Evolutionary conservation across 352 stramenopile genomes (phyloP).

Genomic region (Phytopythium chamaehyphon): DNA sequence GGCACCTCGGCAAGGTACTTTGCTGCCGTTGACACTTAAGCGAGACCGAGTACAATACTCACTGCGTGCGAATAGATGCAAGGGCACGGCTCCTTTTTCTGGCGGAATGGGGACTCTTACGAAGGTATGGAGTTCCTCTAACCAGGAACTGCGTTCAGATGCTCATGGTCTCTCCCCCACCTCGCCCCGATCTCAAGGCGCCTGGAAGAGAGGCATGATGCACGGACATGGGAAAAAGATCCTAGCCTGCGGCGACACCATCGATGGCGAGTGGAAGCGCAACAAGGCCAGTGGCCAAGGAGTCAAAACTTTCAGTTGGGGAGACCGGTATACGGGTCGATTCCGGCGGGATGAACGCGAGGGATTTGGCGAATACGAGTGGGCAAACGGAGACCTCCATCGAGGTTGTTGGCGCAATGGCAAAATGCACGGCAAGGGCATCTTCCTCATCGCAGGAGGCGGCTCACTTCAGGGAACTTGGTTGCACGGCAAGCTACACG

Average conservation of each 20-base stretch:
- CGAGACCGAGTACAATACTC: too few relatives aligned
- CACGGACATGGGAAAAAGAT: conserved; percentile 71
- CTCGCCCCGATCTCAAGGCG: conserved; percentile 22
- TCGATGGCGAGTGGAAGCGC: conserved; percentile 59
- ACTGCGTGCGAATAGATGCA: conserved; percentile 54
- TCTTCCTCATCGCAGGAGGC: conserved; percentile 33
- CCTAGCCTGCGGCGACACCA: conserved; percentile 50
- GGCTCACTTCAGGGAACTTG: conserved; percentile 46
- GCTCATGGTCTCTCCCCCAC: background rate
- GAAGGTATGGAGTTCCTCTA: conserved; percentile 35
- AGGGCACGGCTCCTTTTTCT: conserved; percentile 63
- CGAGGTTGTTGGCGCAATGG: conserved; percentile 54
- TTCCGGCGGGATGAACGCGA: conserved; percentile 58
- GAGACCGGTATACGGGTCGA: conserved; percentile 65
- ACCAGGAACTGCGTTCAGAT: too few relatives aligned
- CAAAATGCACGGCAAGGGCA: conserved; percentile 61
- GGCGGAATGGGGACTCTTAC: conserved; percentile 72
- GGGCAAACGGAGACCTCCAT: conserved; percentile 63
- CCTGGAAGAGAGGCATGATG: conserved; percentile 78
- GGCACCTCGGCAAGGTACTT: conserved; percentile 66
- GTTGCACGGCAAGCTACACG: conserved; percentile 36
- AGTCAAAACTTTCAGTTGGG: conserved; percentile 56
- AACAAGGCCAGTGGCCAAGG: conserved; percentile 62
- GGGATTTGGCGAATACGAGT: conserved; percentile 67
- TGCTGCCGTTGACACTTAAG: conserved; percentile 1